Evolutionary conservation across 768 basidiomycete species (phyloP).

Genomic region (Psilocybe tampanensis): DNA sequence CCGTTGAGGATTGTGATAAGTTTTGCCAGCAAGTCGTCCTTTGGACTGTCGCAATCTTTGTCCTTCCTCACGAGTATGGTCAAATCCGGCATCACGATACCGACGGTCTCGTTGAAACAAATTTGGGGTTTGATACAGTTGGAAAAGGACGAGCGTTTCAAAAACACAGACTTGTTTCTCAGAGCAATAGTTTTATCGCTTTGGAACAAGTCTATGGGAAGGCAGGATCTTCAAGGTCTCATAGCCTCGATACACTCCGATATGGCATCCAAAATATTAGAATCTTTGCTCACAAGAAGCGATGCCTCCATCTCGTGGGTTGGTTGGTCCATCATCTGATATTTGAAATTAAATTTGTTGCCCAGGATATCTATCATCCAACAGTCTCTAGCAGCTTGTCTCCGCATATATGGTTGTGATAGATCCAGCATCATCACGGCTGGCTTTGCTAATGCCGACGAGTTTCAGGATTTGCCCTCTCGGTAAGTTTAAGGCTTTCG

Average conservation of each 20-base stretch:
- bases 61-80: slow-evolving; percentile 65
- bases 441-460: slow-evolving; percentile 50
- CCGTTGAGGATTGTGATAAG: slow-evolving; percentile 56
- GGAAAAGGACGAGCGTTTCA: slow-evolving; percentile 36
- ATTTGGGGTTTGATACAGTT: slow-evolving; percentile 43
- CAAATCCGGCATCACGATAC: slow-evolving; percentile 65
- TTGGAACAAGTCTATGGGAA: slow-evolving; percentile 63
- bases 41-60: slow-evolving; percentile 49
- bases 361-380: slow-evolving; percentile 55
- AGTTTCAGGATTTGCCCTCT: slow-evolving; percentile 54
- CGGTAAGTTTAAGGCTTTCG: slow-evolving; percentile 41
- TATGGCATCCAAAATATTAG: slow-evolving; percentile 41
- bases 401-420: slow-evolving; percentile 71
- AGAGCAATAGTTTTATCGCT: slow-evolving; percentile 55
- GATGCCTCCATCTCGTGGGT: slow-evolving; percentile 42
- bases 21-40: slow-evolving; percentile 40
- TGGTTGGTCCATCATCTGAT: not conserved
- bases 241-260: slow-evolving; percentile 51
- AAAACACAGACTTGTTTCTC: slow-evolving; percentile 51
- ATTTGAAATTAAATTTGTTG: not conserved
- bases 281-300: slow-evolving; percentile 32
- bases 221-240: slow-evolving; percentile 57
- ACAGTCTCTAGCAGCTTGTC: slow-evolving; percentile 59
- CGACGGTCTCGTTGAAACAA: slow-evolving; percentile 50
- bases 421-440: slow-evolving; percentile 43